Evolutionary conservation across 176 grass and related monocot species (phyloP).

Genomic region (Carex myosuroides): DNA sequence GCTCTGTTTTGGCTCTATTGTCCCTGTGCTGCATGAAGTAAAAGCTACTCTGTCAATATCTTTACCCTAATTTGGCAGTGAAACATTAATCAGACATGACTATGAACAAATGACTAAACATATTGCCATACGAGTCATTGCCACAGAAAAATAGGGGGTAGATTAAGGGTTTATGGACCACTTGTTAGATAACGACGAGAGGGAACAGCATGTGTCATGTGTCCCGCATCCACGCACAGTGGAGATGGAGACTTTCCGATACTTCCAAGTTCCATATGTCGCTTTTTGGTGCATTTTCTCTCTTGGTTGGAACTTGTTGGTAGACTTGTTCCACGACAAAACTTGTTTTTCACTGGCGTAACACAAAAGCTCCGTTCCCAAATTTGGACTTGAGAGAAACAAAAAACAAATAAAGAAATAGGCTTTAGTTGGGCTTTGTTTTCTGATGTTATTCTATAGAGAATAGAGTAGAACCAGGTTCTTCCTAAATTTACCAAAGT

Average conservation of each 20-base stretch:
- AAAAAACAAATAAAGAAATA: not conserved
- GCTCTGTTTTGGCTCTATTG: no score
- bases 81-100: not conserved
- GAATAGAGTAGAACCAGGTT: no score
- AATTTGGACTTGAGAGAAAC: not conserved
- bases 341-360: not conserved
- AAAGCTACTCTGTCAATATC: no score
- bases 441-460: not conserved
- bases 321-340: not conserved
- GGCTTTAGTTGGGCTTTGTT: not conserved
- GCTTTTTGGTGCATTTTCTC: conserved; percentile 2
- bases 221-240: conserved; percentile 22
- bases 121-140: not conserved
- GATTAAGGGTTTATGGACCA: not conserved
- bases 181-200: not conserved
- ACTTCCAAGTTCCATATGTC: conserved; percentile 19
- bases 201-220: not conserved
- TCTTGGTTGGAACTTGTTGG: not conserved
- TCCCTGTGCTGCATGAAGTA: no score
- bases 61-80: not conserved
- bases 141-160: not conserved
- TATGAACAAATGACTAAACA: not conserved
- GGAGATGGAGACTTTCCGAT: conserved; percentile 21
- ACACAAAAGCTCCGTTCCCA: not conserved
- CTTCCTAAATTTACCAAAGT: no score